Evolutionary conservation across 2,329 filamentous ascomycete genomes (phyloP).

Genomic region (Fusarium chuoi): DNA sequence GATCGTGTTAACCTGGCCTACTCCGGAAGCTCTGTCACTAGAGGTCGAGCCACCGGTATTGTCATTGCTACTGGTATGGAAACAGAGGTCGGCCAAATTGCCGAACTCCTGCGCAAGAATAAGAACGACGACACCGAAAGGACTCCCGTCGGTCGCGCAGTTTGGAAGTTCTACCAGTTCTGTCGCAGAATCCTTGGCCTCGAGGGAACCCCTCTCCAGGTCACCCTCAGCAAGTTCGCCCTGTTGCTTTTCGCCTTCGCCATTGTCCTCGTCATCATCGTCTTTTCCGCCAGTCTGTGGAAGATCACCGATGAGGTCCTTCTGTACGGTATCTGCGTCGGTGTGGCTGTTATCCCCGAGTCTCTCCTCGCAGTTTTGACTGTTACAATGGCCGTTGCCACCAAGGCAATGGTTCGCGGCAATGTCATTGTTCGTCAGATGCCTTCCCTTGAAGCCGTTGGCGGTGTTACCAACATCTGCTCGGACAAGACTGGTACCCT

Average conservation of each 20-base stretch:
- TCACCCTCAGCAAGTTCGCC: slow-evolving; percentile 86
- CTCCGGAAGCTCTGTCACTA: slow-evolving; percentile 77
- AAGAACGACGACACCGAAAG: slow-evolving; percentile 56
- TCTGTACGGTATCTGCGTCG: slow-evolving; percentile 70
- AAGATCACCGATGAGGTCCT: slow-evolving; percentile 65
- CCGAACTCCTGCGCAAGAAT: slow-evolving; percentile 71
- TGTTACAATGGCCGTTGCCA: slow-evolving; percentile 75
- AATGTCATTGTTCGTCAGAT: slow-evolving; percentile 75
- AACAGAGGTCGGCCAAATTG: slow-evolving; percentile 81
- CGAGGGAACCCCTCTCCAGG: slow-evolving; percentile 84
- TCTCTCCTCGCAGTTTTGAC: slow-evolving; percentile 76
- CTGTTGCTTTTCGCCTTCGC: slow-evolving; percentile 81
- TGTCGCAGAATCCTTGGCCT: slow-evolving; percentile 68
- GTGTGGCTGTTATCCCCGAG: slow-evolving; percentile 72
- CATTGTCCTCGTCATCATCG: slow-evolving; percentile 68
- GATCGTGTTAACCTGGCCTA: slow-evolving; percentile 78
- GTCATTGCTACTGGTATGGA: slow-evolving; percentile 77
- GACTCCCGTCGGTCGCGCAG: slow-evolving; percentile 56
- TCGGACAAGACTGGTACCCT: slow-evolving; percentile 77
- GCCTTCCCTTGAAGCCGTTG: slow-evolving; percentile 72
- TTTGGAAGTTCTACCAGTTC: slow-evolving; percentile 56
- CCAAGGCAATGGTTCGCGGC: slow-evolving; percentile 71
- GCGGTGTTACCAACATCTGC: slow-evolving; percentile 76
- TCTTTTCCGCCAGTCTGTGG: slow-evolving; percentile 69
- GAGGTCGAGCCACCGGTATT: slow-evolving; percentile 74